Evolutionary conservation across 768 basidiomycete species (phyloP), one percentile per base, ranked within the genome.

Genomic region (Boletus tomentosulus): DNA sequence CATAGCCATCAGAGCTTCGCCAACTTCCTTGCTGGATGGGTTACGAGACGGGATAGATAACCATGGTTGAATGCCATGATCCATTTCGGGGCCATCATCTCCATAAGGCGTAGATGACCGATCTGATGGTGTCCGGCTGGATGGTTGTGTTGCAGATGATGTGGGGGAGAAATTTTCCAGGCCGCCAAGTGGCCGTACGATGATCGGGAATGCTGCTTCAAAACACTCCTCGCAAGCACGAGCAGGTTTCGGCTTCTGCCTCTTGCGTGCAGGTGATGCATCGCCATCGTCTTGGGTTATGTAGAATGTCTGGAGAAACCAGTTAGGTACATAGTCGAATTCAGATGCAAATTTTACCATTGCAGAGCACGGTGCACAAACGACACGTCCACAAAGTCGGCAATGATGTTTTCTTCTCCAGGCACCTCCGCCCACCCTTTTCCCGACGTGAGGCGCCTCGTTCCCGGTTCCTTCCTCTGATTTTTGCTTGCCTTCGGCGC

Each of bases 141-240:
- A 51, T 6, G 46, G 39, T 19, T 51, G 64, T 3, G 44, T 51
- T 28, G 54, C 43, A 22, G 47, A 60, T 13, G 49, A 34, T n/a
- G 48, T 11, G 2, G 50, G 39, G 38, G 58, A 58, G 4, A 50
- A 44, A 44, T 15, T 15, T 19, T 56, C 62, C n/a, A 51, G 10
- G n/a, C 37, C 27, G 2, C n/a, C 30, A 11, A 19, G 24, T 8
- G 48, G 39, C 3, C 58, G 37, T 27, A 37, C 1, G 19, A 62
- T 39, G 31, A 87, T 52, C 0, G 91, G 91, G 60, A 96, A 96
- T 16, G 94, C 87, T 12, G 86, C 80, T 57, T 91, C 88, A 62
- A 86, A 96, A 69, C 93, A 96, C 2, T 86, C 79, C 51, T 90
- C 85, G 66, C 93, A 96, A 7, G 92, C 86, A 3, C 93, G 80